A percentile compares a stretch with the other conserved stretches of the same genome.
Evolutionary conservation across 2,329 filamentous ascomycete genomes (phyloP).

Genomic region (Dactylonectria estremocensis): DNA sequence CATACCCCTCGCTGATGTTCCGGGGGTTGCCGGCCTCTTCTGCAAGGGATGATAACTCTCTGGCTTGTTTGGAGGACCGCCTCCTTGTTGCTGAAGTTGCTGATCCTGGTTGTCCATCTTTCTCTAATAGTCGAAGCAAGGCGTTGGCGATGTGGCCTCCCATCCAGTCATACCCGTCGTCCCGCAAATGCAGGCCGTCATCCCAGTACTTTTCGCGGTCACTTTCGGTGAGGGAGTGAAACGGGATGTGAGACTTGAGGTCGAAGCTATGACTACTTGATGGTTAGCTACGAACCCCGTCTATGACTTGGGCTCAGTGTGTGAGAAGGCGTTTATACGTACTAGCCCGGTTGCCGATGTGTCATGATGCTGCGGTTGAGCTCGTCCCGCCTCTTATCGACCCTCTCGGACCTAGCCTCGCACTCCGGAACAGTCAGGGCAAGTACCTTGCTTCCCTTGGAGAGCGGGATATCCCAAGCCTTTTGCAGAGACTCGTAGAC

Average conservation of each 20-base stretch:
- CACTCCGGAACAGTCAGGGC: conserved; percentile 75
- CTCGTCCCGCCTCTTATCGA: conserved; percentile 56
- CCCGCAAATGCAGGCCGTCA: conserved; percentile 72
- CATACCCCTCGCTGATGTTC: conserved; percentile 66
- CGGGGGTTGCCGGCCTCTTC: conserved; percentile 66
- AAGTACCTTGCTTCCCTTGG: conserved; percentile 68
- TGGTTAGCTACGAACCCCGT: neutral
- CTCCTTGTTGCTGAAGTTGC: conserved; percentile 12
- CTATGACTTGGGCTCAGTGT: too few relatives aligned
- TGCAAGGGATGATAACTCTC: conserved; percentile 55
- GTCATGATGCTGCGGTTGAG: conserved; percentile 69
- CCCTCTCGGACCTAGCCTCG: conserved; percentile 43
- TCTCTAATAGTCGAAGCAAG: conserved; percentile 63
- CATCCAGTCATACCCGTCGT: conserved; percentile 74
- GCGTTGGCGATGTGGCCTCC: conserved; percentile 69
- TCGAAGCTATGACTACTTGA: conserved; percentile 70
- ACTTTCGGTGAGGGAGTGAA: conserved; percentile 61
- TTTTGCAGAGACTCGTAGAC: conserved; percentile 66
- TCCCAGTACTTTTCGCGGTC: conserved; percentile 70
- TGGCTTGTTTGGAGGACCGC: neutral
- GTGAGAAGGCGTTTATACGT: conserved; percentile 45
- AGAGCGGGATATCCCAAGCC: conserved; percentile 66
- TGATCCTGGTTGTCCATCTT: conserved; percentile 47
- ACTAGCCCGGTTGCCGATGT: conserved; percentile 68
- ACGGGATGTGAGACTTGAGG: conserved; percentile 69